Base-by-base conservation (phyloP, 257 asterid species). In the Nicotiana tabacum region DNA sequence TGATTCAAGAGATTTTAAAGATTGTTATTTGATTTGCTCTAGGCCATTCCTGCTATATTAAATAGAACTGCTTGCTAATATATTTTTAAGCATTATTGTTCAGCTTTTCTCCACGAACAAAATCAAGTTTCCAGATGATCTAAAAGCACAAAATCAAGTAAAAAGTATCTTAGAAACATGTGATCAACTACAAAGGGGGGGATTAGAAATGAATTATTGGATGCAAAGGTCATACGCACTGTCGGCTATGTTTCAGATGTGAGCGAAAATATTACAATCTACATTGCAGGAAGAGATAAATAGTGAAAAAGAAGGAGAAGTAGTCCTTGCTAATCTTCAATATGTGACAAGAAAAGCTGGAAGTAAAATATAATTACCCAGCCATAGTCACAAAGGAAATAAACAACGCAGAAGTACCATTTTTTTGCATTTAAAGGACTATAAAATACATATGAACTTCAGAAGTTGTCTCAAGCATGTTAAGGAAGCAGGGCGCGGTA, bases 401-500 rank as follows among this genome's bases (percentile, higher is more conserved):
- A 66, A 66, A 66, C 27, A 66, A 13, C 5, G 27, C 46, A 66
- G 74, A 66, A 66, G 74, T 30, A 66, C 24, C 74, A 33, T 66
- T 66, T 13, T 13, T 51, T 6, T 39, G 35, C 35, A 32, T 2
- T 32, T 13, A 33, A 15, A 66, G 48, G 15, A 66, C 3, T 66
- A 7, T 7, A 66, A 66, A 66, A 66, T 7, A 80, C 62, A 64
- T 60, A 48, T 64, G 64, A n/a, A 65, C 53, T 65, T 65, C 77
- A 65, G 60, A 32, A 81, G 83, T 62, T 80, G 61, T 57, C 7
- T 80, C 16, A 80, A 51, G 17, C 9, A 51, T 48, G 35, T 17
- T 66, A 67, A 51, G 72, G 58, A 56, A 77, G 62, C 82, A 83
- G 16, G 21, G 65, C 29, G 62, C 56, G 57, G 56, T 79, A 51